Base-by-base conservation (phyloP, 23 red algal species). In the Pyropia haitanensis region DNA sequence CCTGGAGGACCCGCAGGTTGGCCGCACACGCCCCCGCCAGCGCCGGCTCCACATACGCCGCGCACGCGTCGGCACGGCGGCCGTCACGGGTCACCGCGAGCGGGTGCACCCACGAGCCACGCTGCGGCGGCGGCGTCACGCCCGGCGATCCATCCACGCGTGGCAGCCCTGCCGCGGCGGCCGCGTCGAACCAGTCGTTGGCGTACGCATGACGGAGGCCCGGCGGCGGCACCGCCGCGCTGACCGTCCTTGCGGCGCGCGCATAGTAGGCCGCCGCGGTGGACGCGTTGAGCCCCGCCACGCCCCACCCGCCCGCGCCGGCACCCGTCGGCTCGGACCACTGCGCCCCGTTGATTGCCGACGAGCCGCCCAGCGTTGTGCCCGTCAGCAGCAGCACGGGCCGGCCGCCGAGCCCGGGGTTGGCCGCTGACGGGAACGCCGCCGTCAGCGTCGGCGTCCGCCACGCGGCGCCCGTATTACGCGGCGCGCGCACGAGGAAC, bases 291-390 rank as follows among this genome's bases (percentile, higher is more conserved):
- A 86, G 51, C n/a, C 56, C 54, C 15, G 21, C 19, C 14, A 86
- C 61, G 23, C 39, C 29, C 81, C 81, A 86, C 10, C 18, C 2
- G 8, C 67, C 64, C 2, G 75, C 25, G 2, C 70, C 63, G 17
- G 58, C 62, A 13, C 1, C 20, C 23, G 46, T 28, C 0, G 81
- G 81, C 17, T 76, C 58, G 10, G 71, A 69, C 60, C 58, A 75
- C 32, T 86, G 81, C 60, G 68, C 68, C 8, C 70, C 81, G 24
- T 88, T 88, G 27, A 88, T 88, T 14, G 72, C 31, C 15, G 56
- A 65, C 24, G 72, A 64, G n/a, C 83, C 83, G 19, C 83, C 83
- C 13, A 88, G 64, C 15, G 73, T 78, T 0, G 29, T 78, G 58
- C 83, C 83, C 0, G 64, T 77, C 6, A 79, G 32, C 22, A 65